phyloP scores from a whole-genome alignment of 2,329 filamentous ascomycete species.

The Fusarium vanettenii region DNA sequence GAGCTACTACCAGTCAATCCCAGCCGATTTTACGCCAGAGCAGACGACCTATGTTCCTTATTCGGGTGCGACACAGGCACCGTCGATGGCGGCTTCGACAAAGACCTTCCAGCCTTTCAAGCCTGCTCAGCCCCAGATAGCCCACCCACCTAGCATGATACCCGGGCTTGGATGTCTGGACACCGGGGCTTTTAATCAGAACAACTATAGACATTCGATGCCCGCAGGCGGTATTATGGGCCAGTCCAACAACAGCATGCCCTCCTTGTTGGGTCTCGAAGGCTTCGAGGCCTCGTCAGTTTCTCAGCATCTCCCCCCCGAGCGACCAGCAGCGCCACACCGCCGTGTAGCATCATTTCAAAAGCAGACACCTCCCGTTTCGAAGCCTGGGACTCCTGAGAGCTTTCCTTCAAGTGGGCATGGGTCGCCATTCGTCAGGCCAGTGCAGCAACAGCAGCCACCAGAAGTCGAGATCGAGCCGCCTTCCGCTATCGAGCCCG shows the following conservation, averaged over 20 bases:
- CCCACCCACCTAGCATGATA: background rate
- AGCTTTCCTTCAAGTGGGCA: background rate
- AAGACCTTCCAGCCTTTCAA: conserved; percentile 2
- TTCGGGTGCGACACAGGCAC: background rate
- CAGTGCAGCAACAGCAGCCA: background rate
- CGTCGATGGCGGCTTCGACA: background rate
- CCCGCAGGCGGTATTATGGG: background rate
- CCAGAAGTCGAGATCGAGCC: background rate
- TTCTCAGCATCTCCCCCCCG: background rate
- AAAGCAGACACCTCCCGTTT: background rate
- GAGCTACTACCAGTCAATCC: background rate
- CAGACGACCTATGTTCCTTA: background rate
- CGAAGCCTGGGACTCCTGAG: background rate
- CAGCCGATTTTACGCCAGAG: background rate
- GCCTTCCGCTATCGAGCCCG: background rate
- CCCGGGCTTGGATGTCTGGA: background rate
- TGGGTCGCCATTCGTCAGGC: background rate
- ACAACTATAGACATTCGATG: background rate
- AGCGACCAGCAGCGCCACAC: background rate
- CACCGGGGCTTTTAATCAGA: background rate
- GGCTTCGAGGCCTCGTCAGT: background rate
- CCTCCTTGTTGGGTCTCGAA: background rate
- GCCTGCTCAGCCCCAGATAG: background rate
- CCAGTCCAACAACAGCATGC: background rate
- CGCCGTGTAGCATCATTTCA: background rate